Conservation (phyloP, 441 rosid species). For the Lepidium campestre region DNA sequence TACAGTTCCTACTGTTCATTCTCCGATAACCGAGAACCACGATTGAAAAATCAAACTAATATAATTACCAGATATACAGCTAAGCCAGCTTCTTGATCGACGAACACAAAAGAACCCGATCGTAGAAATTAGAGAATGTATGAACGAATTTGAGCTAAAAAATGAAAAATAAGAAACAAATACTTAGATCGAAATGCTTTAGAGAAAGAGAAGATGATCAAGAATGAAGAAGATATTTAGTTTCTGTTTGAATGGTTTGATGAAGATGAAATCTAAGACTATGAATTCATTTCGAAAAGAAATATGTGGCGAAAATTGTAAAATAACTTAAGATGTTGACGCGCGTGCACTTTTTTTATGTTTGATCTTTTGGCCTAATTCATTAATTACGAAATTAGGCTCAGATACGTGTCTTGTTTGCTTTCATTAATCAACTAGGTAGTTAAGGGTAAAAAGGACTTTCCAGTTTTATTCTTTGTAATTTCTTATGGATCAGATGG, state of each 20-base stretch:
- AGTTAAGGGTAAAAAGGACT: constrained; percentile 36
- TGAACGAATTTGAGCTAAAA: not conserved
- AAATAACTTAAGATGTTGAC: constrained; percentile 31
- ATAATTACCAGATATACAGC: not conserved
- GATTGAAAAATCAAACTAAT: not conserved
- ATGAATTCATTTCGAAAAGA: not conserved
- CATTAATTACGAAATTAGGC: not conserved
- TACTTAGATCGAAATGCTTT: constrained; percentile 29
- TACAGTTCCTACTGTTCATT: constrained; percentile 47
- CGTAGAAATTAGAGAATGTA: not conserved
- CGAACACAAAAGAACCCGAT: constrained; percentile 22
- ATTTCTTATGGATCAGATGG: constrained; percentile 25
- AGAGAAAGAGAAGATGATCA: constrained; percentile 16
- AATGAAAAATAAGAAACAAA: not conserved
- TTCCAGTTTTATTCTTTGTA: not conserved
- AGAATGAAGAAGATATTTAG: constrained; percentile 3
- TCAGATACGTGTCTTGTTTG: not conserved
- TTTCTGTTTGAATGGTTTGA: not conserved
- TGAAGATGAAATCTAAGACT: not conserved
- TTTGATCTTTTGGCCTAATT: not conserved
- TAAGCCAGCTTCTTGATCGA: constrained; percentile 10
- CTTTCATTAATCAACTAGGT: not conserved
- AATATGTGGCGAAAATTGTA: constrained; percentile 19
- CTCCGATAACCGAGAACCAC: not conserved
- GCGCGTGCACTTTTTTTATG: constrained; percentile 25